Evolutionary conservation across 768 basidiomycete genomes (phyloP).

Genomic region (Suillus luteus): DNA sequence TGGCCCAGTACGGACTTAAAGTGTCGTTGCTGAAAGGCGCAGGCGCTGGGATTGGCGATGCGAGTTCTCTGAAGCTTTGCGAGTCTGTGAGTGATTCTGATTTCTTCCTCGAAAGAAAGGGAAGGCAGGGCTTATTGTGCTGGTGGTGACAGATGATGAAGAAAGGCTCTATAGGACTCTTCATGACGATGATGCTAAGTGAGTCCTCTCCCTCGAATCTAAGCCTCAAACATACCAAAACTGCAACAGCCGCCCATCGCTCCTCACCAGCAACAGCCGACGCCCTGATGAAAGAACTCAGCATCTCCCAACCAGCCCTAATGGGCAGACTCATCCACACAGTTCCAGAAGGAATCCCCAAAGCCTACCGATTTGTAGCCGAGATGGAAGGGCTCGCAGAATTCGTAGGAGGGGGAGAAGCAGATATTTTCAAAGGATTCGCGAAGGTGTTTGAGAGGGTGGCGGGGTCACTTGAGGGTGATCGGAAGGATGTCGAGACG

Average conservation of each 20-base stretch:
- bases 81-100: conserved; percentile 45
- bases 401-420: conserved; percentile 48
- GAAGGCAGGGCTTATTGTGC: not conserved
- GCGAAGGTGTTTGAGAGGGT: conserved; percentile 45
- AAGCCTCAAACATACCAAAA: not conserved
- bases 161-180: conserved; percentile 52
- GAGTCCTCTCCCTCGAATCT: conserved; percentile 15
- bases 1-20: conserved; percentile 44
- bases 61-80: conserved; percentile 60
- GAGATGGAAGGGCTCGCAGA: conserved; percentile 62
- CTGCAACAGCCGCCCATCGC: conserved; percentile 43
- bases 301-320: conserved; percentile 46
- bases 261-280: conserved; percentile 56
- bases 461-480: conserved; percentile 35
- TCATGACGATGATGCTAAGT: conserved; percentile 55
- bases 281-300: conserved; percentile 50
- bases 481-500: conserved; percentile 38
- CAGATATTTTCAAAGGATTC: conserved; percentile 46
- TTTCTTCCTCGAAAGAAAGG: not conserved
- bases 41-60: conserved; percentile 52
- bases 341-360: conserved; percentile 53
- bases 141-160: conserved; percentile 45
- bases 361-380: conserved; percentile 58
- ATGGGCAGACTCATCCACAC: conserved; percentile 41
- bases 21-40: conserved; percentile 44